A percentile compares a stretch with the other conserved stretches of the same genome.
Evolutionary conservation across 768 basidiomycete genomes (phyloP).

Genomic region (Erythrobasidium yunnanense): DNA sequence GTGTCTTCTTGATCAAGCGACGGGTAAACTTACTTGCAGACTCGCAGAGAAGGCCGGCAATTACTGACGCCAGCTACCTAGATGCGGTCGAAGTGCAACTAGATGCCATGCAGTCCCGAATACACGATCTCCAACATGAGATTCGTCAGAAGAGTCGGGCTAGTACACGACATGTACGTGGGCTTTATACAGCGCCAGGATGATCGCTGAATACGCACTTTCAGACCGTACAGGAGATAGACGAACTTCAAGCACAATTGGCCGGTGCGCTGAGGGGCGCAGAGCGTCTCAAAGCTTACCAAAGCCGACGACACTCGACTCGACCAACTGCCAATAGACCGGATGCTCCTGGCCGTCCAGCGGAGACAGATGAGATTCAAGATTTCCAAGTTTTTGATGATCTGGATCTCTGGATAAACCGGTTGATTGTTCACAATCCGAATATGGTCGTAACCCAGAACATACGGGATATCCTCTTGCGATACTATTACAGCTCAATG

Average conservation of each 20-base stretch:
- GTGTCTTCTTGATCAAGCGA: slow-evolving; percentile 57
- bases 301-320: neutral
- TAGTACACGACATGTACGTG: neutral
- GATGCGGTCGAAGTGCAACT: slow-evolving; percentile 35
- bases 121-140: slow-evolving; percentile 28
- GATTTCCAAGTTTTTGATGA: slow-evolving; percentile 45
- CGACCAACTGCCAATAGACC: no score
- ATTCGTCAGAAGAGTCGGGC: neutral
- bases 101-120: slow-evolving; percentile 22
- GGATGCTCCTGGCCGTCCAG: neutral
- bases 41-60: neutral
- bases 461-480: slow-evolving; percentile 58
- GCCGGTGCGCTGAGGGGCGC: neutral
- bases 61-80: neutral
- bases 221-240: neutral
- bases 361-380: slow-evolving; percentile 6
- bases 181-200: neutral
- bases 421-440: slow-evolving; percentile 81
- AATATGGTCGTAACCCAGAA: slow-evolving; percentile 52
- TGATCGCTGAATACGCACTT: neutral
- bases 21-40: slow-evolving; percentile 19
- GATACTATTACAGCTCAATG: slow-evolving; percentile 75
- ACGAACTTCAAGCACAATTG: neutral
- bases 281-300: neutral
- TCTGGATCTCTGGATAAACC: slow-evolving; percentile 74